phyloP scores from a whole-genome alignment of 73 alveolate genomes.

The Symbiodinium natans region DNA sequence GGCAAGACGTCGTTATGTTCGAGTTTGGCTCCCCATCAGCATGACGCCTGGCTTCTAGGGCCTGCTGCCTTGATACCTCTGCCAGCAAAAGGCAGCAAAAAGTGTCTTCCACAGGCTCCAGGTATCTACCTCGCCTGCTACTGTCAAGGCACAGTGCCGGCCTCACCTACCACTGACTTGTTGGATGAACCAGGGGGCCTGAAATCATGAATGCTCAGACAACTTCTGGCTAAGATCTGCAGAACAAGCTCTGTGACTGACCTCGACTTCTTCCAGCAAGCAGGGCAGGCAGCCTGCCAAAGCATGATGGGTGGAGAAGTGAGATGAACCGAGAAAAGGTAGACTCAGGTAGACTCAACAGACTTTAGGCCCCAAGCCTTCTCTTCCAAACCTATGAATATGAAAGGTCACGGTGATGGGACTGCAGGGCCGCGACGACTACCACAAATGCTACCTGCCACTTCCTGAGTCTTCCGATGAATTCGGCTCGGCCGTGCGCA shows the following conservation, averaged over 20 bases:
- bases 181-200: background rate
- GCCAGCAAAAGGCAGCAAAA: too few species aligned
- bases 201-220: too few species aligned
- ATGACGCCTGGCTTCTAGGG: background rate
- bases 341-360: too few species aligned
- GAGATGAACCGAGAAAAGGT: too few species aligned
- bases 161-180: background rate
- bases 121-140: conserved; percentile 68
- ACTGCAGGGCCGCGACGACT: conserved; percentile 67
- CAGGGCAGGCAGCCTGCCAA: conserved; percentile 54
- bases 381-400: too few species aligned
- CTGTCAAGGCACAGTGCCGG: conserved; percentile 33
- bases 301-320: too few species aligned
- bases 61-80: background rate
- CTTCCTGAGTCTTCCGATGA: background rate
- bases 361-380: too few species aligned
- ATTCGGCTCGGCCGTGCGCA: background rate
- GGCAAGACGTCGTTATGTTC: conserved; percentile 53
- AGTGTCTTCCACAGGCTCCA: conserved; percentile 10
- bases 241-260: conserved; percentile 17
- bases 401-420: conserved; percentile 93
- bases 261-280: conserved; percentile 91
- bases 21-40: conserved; percentile 85
- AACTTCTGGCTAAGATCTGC: background rate
- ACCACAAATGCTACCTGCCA: conserved; percentile 72